Base-by-base conservation (phyloP, 202 grass and related monocot genomes). In the Carex arenaria region DNA sequence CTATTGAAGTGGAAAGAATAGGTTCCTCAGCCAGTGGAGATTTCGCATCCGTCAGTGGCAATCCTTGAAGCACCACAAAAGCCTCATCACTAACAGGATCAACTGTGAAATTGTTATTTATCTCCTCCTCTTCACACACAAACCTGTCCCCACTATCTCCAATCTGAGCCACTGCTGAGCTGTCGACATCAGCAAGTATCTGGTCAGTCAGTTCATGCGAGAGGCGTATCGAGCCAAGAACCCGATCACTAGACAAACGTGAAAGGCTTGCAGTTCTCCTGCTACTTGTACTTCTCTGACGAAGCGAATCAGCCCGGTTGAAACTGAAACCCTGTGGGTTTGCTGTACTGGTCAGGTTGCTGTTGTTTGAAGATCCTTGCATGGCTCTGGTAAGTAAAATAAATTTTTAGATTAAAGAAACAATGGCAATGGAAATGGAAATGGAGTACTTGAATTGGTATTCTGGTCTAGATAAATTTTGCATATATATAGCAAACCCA, bases 151-250 rank as follows among this genome's bases (percentile, higher is more conserved):
- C 93, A 74, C 85, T 93, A 70, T 95, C 90, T 19, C 92, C 92
- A 30, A 91, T 86, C 53, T 84, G 93, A 73, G 93, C 93, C 42
- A 95, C 77, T 59, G 72, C 80, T 3, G 90, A 88, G 36, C 93
- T 86, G 88, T 95, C 88, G 0, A 88, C 61, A 17, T 94, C 87
- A 60, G 86, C 92, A 52, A 94, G 79, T 79, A 89, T 82, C 32
- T 95, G 85, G 57, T 91, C 90, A 5, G 87, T 82, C 6, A 85
- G 83, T 60, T 91, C 88, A 84, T 89, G 90, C 20, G 93, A 95
- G 81, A 86, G 86, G 78, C 90, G 92, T 85, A 95, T 91, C 10
- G 90, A 95, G 74, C 80, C 85, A 30, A 95, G 82, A 85, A 93
- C 88, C 15, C 85, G 88, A 82, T 92, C 93, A 0, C 88, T 91